These are phyloP conservation scores for Oxyria digyna DNA, from an alignment of 148 eudicot genomes.

Conservation along the genomic window DNA sequence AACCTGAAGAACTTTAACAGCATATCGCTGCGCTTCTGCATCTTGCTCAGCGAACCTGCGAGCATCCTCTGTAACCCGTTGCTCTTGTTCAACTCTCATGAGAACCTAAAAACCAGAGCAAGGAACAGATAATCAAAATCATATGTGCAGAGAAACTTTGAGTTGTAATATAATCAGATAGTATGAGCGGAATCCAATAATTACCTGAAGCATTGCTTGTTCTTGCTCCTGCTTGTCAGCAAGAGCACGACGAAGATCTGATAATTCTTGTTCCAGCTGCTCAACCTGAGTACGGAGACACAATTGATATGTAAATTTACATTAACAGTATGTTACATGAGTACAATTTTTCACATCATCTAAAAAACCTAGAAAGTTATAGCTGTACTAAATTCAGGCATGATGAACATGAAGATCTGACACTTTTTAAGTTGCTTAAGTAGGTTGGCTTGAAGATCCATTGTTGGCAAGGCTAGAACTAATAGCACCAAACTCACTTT, in stretches of 20 bases:
- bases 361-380: neutral
- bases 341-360: neutral
- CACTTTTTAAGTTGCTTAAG: neutral
- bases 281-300: slow-evolving; percentile 43
- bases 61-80: slow-evolving; percentile 95
- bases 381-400: neutral
- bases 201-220: slow-evolving; percentile 88
- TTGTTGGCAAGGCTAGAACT: neutral
- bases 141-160: neutral
- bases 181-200: slow-evolving; percentile 1
- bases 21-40: slow-evolving; percentile 70
- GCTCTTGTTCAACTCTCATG: slow-evolving; percentile 97
- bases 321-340: neutral
- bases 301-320: neutral
- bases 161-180: neutral
- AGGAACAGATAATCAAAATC: neutral
- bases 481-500: neutral
- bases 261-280: slow-evolving; percentile 69
- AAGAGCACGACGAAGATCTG: slow-evolving; percentile 59
- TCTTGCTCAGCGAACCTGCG: slow-evolving; percentile 94
- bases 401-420: neutral
- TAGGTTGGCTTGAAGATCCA: neutral
- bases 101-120: slow-evolving; percentile 45
- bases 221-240: slow-evolving; percentile 95
- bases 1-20: slow-evolving; percentile 86